Evolutionary conservation across 805 yeast species (phyloP).

Genomic region (Komagataella pastoris): DNA sequence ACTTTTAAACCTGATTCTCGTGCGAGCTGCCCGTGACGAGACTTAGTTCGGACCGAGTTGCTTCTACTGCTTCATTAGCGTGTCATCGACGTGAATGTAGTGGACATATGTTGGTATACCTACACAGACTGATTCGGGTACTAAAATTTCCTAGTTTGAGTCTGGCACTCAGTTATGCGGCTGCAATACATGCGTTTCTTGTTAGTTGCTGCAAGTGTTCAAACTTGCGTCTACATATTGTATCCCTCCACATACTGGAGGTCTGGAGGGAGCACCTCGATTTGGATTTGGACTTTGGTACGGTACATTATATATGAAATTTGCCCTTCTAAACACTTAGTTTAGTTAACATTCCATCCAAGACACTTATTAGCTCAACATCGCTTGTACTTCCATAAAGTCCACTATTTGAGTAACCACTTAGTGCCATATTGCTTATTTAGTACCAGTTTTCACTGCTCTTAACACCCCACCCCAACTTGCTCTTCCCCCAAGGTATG

Average conservation of each 20-base stretch:
- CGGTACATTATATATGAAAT: background rate
- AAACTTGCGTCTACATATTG: background rate
- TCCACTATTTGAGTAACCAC: background rate
- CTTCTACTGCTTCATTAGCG: no score
- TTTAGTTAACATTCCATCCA: background rate
- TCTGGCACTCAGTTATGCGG: background rate
- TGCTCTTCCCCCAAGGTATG: background rate
- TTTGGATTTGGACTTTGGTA: background rate
- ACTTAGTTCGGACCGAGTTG: no score
- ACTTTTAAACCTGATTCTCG: background rate
- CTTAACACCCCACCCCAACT: background rate
- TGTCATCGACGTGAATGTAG: background rate
- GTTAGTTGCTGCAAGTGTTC: background rate
- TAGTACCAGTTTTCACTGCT: background rate
- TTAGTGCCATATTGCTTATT: background rate
- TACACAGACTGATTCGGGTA: background rate
- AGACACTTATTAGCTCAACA: background rate
- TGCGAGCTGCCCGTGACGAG: no score
- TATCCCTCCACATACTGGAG: background rate
- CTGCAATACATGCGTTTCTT: background rate
- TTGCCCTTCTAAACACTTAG: background rate
- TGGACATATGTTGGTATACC: background rate
- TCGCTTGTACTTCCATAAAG: background rate
- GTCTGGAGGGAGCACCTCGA: background rate
- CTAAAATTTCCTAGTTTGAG: background rate